A percentile compares a stretch with the other conserved stretches of the same genome.
These are phyloP conservation scores for Leptomonas seymouri DNA, from an alignment of 208 protist species.

Conservation along the genomic window DNA sequence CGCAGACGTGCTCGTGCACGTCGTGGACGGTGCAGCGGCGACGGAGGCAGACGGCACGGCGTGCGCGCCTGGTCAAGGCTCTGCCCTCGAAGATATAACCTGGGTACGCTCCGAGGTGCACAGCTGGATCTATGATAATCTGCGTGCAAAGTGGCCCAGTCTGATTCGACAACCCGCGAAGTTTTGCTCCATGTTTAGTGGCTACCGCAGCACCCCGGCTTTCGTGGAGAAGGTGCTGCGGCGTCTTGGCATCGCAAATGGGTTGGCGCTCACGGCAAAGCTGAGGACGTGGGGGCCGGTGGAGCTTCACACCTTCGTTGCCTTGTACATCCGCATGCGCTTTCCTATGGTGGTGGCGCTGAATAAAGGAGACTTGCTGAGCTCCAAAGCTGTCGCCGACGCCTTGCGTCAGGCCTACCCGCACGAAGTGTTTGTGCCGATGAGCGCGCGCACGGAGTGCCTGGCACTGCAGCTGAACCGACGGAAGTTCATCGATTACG, in stretches of 20 bases:
- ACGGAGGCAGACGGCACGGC: constrained; percentile 90
- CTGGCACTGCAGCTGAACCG: constrained; percentile 69
- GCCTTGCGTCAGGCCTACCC: constrained; percentile 65
- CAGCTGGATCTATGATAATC: constrained; percentile 95
- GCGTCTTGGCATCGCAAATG: constrained; percentile 52
- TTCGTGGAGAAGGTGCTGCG: constrained; percentile 79
- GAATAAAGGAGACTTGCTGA: constrained; percentile 91
- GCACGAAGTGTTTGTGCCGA: constrained; percentile 71
- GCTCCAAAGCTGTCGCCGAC: constrained; percentile 42
- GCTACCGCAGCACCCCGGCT: constrained; percentile 81
- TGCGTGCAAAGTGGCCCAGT: constrained; percentile 81
- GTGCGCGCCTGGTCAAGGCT: constrained; percentile 64
- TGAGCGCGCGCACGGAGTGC: constrained; percentile 82
- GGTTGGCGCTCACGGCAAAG: constrained; percentile 32
- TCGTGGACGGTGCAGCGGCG: constrained; percentile 90
- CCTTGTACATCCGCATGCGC: constrained; percentile 85
- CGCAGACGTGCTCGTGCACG: constrained; percentile 94
- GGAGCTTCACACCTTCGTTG: constrained; percentile 91
- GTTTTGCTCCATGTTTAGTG: constrained; percentile 92
- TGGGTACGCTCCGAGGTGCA: constrained; percentile 94
- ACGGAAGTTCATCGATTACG: constrained; percentile 61
- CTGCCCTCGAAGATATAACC: constrained; percentile 80
- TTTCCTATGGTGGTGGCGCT: constrained; percentile 93
- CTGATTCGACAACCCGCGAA: constrained; percentile 65
- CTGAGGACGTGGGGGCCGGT: constrained; percentile 60